Base-by-base conservation (phyloP, 2,329 filamentous ascomycete species). In the Boeremia lycopersici region DNA sequence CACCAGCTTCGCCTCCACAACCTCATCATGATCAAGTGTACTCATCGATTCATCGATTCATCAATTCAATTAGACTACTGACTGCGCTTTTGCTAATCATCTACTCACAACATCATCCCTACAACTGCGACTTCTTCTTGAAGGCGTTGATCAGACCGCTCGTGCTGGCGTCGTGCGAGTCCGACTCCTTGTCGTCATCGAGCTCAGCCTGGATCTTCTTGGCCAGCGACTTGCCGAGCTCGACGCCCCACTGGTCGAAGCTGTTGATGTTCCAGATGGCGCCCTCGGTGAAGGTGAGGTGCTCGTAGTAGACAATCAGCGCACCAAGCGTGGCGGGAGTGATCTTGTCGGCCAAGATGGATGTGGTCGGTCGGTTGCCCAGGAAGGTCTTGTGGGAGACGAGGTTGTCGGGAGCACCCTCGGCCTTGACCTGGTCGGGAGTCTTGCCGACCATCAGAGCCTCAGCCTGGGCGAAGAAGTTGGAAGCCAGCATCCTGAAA, bases 231-330 rank as follows among this genome's bases (percentile, higher is more conserved):
- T 99, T 99, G 77, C 95, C 95, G 59, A 99, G 82, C 84, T 99
- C 95, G 39, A 99, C 95, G 79, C 95, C 95, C 95, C 95, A 99
- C 83, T 99, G 95, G 81, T 99, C 95, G 74, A 98, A 99, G 72
- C 89, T 92, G 86, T 99, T 99, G 83, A 99, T 96, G 81, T 98
- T 96, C 95, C 95, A 99, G 75, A 99, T 84, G 47, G 93, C 93
- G 70, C 95, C 95, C 81, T 99, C 95, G 33, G 91, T 96, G 78
- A 99, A 99, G 52, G 95, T 98, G 59, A 98, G 81, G 80, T 99
- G 95, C 84, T 99, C 95, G 79, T 99, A 99, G 85, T 98, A 99
- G 63, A 92, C 93, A 69, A 99, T 99, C 68, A 99, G 80, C 3
- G 95, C 93, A 73, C 95, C 95, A 42, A 99, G 86, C 70, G 96